These are phyloP conservation scores for Colletotrichum acutatum DNA, from an alignment of 2,329 filamentous ascomycete genomes.

Conservation along the genomic window DNA sequence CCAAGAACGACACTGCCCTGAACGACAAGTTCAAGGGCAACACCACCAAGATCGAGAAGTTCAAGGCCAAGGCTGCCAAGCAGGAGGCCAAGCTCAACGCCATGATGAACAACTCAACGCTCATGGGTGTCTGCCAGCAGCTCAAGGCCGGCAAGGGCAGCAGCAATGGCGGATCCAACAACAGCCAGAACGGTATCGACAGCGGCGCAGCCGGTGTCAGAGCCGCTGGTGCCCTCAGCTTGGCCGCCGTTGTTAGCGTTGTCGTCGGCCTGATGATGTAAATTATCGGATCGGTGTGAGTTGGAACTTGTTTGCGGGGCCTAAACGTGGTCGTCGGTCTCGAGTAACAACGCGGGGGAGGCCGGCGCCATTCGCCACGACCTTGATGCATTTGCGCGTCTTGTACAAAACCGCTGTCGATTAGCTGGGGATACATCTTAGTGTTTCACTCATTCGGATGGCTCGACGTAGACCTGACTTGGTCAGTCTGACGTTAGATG, in stretches of 20 bases:
- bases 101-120: slow-evolving; percentile 48
- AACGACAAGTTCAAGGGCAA: slow-evolving; percentile 47
- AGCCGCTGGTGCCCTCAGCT: slow-evolving; percentile 20
- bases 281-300: neutral
- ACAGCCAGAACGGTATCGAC: slow-evolving; percentile 30
- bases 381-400: slow-evolving; percentile 3
- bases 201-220: slow-evolving; percentile 23
- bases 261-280: slow-evolving; percentile 31
- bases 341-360: slow-evolving; percentile 5
- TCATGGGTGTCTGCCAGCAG: slow-evolving; percentile 39
- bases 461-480: slow-evolving; percentile 19
- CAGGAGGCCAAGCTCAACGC: slow-evolving; percentile 32
- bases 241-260: slow-evolving; percentile 25
- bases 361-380: slow-evolving; percentile 8
- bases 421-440: slow-evolving; percentile 13
- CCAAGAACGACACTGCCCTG: slow-evolving; percentile 39
- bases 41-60: slow-evolving; percentile 45
- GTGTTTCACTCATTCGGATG: slow-evolving; percentile 31
- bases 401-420: slow-evolving; percentile 26
- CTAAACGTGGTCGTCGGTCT: slow-evolving; percentile 3
- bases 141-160: slow-evolving; percentile 19
- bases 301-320: neutral
- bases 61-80: slow-evolving; percentile 43
- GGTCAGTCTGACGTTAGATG: slow-evolving; percentile 16
- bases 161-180: slow-evolving; percentile 12